phyloP scores from a whole-genome alignment of 495 filamentous ascomycete species.

The Xylaria acuta region DNA sequence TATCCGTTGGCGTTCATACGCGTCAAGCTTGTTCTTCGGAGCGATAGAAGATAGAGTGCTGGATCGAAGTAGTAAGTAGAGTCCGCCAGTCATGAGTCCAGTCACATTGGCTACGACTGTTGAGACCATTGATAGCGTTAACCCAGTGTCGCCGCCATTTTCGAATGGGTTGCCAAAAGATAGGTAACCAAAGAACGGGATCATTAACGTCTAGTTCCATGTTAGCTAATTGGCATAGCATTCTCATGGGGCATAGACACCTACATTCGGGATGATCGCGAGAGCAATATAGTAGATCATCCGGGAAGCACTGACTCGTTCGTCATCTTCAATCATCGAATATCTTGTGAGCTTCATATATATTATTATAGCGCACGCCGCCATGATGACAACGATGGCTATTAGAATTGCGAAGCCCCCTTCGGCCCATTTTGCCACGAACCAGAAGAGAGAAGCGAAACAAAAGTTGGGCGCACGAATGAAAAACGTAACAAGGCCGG shows the following conservation, averaged over 20 bases:
- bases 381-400: slow-evolving; percentile 41
- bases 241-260: slow-evolving; percentile 19
- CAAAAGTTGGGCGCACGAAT: slow-evolving; percentile 49
- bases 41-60: slow-evolving; percentile 49
- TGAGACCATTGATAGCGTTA: slow-evolving; percentile 53
- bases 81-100: slow-evolving; percentile 53
- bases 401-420: slow-evolving; percentile 49
- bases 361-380: slow-evolving; percentile 41
- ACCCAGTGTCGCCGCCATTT: slow-evolving; percentile 29
- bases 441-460: slow-evolving; percentile 58
- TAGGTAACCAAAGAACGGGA: slow-evolving; percentile 52
- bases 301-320: slow-evolving; percentile 50
- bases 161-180: slow-evolving; percentile 39
- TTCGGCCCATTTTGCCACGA: slow-evolving; percentile 51
- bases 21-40: slow-evolving; percentile 48
- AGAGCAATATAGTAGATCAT: slow-evolving; percentile 56
- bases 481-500: slow-evolving; percentile 52
- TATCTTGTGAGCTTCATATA: slow-evolving; percentile 48
- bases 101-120: slow-evolving; percentile 57
- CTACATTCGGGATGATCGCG: slow-evolving; percentile 50
- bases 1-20: slow-evolving; percentile 47
- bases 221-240: slow-evolving; percentile 25
- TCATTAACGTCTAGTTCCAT: slow-evolving; percentile 43
- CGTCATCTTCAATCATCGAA: slow-evolving; percentile 49
- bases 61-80: slow-evolving; percentile 57